Conservation (phyloP, 495 filamentous ascomycete species). For the Xylaria nigripes region DNA sequence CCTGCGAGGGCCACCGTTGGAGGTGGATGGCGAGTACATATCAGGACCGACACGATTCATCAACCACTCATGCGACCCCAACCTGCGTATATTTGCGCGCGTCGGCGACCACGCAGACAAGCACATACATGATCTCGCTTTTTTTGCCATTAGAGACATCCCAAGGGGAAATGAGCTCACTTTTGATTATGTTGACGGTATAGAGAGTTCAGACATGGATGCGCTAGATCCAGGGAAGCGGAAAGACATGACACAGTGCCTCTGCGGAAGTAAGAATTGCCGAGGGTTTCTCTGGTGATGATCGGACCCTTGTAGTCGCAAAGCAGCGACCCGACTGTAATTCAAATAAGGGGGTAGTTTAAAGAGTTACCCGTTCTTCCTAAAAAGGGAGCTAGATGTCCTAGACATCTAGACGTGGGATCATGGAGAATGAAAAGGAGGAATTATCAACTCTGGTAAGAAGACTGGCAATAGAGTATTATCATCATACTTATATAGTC, state of each 20-base stretch:
- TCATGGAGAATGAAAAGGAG: no score
- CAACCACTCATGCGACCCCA: constrained; percentile 64
- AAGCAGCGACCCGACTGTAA: not conserved
- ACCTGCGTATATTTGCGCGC: constrained; percentile 76
- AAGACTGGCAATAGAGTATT: no score
- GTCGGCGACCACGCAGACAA: constrained; percentile 69
- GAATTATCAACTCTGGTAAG: no score
- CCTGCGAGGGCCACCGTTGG: constrained; percentile 34
- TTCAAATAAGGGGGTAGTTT: not conserved
- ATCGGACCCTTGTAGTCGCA: not conserved
- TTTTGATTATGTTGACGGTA: constrained; percentile 71
- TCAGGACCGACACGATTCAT: constrained; percentile 60
- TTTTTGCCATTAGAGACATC: constrained; percentile 73
- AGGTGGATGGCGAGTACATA: constrained; percentile 49
- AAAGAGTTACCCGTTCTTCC: not conserved
- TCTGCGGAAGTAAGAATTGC: constrained; percentile 60
- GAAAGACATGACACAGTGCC: constrained; percentile 49
- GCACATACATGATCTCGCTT: constrained; percentile 73
- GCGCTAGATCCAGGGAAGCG: constrained; percentile 42
- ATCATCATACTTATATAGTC: no score
- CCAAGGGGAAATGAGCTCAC: constrained; percentile 64
- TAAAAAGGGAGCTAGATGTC: not conserved
- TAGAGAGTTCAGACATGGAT: constrained; percentile 38
- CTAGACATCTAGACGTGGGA: no score
- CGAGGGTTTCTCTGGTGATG: constrained; percentile 58